Base-by-base conservation (phyloP, 768 basidiomycete genomes). In the Calocybe gangraenosa region DNA sequence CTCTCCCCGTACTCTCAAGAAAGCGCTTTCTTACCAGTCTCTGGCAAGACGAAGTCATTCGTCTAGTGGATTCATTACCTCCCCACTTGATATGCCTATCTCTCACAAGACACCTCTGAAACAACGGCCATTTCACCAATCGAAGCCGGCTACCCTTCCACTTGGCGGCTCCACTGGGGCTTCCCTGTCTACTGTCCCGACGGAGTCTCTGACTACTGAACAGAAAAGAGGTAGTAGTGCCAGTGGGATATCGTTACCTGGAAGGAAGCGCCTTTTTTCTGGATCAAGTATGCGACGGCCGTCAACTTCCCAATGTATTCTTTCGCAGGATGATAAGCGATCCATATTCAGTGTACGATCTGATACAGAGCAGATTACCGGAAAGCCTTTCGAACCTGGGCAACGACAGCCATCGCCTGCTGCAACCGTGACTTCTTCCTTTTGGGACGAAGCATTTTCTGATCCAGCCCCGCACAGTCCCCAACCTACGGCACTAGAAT, bases 181-280 rank as follows among this genome's bases (percentile, higher is more conserved):
- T 23, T 55, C 51, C 31, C 53, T 65, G 31, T 49, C 62, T 17
- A 56, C 56, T n/a, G 55, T 60, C 36, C 51, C 50, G 23, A 47
- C 45, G 6, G 52, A 57, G 20, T n/a, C 40, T 13, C 40, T 14
- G 36, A 51, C 37, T 20, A 18, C 15, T 44, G 48, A 55, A 46
- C 47, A 58, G 46, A 67, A 59, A 44, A 59, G 63, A 48, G 59
- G 57, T n/a, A 64, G 57, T n/a, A 64, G 62, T 40, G 43, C 57
- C 6, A 58, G 59, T 32, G 62, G 61, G 42, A 51, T 58, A 11
- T 42, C 48, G 14, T 54, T 61, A 14, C 58, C 64, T 13, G 60
- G 64, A 15, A 62, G 81, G 42, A 80, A 74, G 55, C 75, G 84
- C n/a, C 60, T 87, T 10, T 85, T 85, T 54, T 85, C 84, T 14